Conservation (phyloP, 768 basidiomycete genomes). For the Leccinum rimulosum region DNA sequence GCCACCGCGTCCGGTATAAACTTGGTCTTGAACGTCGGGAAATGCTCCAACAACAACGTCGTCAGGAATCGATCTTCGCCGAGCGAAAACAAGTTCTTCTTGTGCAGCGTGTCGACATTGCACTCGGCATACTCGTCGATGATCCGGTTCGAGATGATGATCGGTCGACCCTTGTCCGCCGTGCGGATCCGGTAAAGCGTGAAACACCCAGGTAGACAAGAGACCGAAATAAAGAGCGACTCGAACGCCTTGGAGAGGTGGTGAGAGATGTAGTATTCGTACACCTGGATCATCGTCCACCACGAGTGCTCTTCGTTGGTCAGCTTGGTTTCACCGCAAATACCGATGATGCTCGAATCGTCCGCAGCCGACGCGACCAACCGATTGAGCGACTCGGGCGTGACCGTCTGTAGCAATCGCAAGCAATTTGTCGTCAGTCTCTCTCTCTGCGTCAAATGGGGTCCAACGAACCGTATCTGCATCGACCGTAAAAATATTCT, state of each 20-base stretch:
- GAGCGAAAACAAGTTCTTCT: conserved; percentile 92
- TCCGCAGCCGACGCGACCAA: conserved; percentile 85
- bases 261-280: conserved; percentile 95
- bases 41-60: conserved; percentile 91
- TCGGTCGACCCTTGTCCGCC: conserved; percentile 90
- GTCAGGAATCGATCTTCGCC: conserved; percentile 97
- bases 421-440: not conserved
- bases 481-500: conserved; percentile 95
- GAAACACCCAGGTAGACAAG: conserved; percentile 96
- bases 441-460: not conserved
- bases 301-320: conserved; percentile 91
- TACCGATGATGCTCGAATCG: conserved; percentile 86
- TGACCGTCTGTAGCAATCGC: conserved; percentile 64
- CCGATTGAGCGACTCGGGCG: conserved; percentile 87
- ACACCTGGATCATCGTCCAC: conserved; percentile 99
- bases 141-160: conserved; percentile 95
- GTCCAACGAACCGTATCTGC: conserved; percentile 76
- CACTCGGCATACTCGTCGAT: conserved; percentile 95
- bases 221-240: conserved; percentile 89
- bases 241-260: conserved; percentile 95
- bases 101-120: conserved; percentile 91
- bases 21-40: conserved; percentile 94
- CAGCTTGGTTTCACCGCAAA: conserved; percentile 93
- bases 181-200: conserved; percentile 91
- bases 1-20: conserved; percentile 88